Base-by-base conservation (phyloP, 352 stramenopile genomes). In the Phytophthora quininea region DNA sequence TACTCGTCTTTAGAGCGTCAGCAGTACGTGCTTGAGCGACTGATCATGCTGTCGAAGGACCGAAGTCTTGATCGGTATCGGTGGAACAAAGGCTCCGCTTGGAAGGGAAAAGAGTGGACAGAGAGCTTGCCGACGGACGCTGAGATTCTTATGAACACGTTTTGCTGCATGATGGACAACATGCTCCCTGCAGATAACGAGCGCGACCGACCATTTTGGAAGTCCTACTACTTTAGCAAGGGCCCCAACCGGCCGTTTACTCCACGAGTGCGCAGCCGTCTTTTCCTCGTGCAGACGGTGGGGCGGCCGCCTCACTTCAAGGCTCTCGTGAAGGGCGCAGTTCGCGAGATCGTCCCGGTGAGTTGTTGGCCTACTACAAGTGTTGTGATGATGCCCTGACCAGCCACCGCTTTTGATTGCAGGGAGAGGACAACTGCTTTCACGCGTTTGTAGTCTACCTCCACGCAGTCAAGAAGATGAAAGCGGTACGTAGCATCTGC, bases 111-210 rank as follows among this genome's bases (percentile, higher is more conserved):
- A 65, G 80, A 91, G 51, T 96, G 88, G 88, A 87, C 79, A 15
- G 86, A 94, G 50, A 81, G 64, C 54, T 59, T 96, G 52, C 88
- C 88, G 32, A 88, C 88, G 32, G 88, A 96, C 43, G 79, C 86
- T 7, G 88, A 96, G 64, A 92, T 96, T 60, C 53, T 96, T 19
- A 93, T 96, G 86, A 96, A 96, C 65, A 84, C 90, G 24, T 93
- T 96, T 43, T 94, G 86, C 68, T 93, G 86, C 62, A 85, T 96
- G 77, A 84, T 96, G 77, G 88, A 96, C 76, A 93, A 96, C 64
- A 84, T 92, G 75, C 67, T 96, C 14, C 86, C 86, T 2, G 82
- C 85, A 1, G 83, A 92, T 51, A 89, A 83, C 54, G 86, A 90
- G 61, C 84, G 80, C 35, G 86, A 93, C 58, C 84, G 88, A 2